Conservation (phyloP, 2,329 filamentous ascomycete species). For the Calonectria leucothoes region DNA sequence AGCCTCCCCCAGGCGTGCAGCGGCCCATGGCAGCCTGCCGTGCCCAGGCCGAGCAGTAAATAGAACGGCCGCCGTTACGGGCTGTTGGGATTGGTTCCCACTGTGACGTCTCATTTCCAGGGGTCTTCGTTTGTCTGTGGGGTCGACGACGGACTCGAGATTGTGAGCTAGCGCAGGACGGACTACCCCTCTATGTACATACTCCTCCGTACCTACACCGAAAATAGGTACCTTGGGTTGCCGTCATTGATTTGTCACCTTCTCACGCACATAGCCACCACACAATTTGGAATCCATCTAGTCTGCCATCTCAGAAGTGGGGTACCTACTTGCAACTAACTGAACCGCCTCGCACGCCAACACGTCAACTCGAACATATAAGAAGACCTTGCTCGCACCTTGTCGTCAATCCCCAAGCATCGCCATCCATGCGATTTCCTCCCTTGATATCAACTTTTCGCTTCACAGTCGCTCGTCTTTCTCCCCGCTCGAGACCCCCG, state of each 20-base stretch:
- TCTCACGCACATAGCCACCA: neutral
- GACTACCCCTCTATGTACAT: too few species aligned
- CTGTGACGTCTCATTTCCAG: constrained; percentile 4
- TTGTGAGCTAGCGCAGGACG: neutral
- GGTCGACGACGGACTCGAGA: neutral
- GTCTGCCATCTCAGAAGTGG: neutral
- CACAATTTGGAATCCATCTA: neutral
- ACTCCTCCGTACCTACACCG: too few species aligned
- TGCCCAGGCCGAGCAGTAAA: neutral
- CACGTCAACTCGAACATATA: constrained; percentile 8
- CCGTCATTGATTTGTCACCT: neutral
- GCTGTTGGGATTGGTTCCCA: neutral
- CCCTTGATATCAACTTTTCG: constrained; percentile 60
- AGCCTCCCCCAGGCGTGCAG: neutral
- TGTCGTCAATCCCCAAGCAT: neutral
- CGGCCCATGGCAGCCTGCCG: neutral
- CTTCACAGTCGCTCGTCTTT: constrained; percentile 59
- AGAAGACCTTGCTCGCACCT: neutral
- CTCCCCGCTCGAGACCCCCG: constrained; percentile 50
- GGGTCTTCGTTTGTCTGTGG: neutral
- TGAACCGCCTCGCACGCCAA: neutral
- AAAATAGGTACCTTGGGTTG: neutral
- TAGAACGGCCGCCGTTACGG: neutral
- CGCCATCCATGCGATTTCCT: constrained; percentile 60
- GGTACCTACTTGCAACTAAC: neutral